phyloP scores from a whole-genome alignment of 768 basidiomycete species.

The Tephrocybe sp. region DNA sequence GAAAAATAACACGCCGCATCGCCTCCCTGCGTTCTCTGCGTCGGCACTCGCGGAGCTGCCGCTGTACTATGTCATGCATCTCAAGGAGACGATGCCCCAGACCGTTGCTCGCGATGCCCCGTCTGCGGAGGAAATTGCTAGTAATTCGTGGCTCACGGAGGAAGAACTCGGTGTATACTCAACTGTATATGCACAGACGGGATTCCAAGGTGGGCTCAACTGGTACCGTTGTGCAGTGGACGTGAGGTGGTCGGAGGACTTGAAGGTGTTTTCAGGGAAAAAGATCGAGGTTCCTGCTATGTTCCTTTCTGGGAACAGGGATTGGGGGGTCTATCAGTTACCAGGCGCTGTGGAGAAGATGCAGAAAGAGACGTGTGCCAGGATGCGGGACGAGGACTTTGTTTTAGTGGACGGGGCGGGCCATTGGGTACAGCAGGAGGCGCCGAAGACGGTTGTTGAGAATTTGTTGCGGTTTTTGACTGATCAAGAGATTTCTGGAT shows the following conservation, averaged over 20 bases:
- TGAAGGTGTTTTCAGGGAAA: conserved; percentile 45
- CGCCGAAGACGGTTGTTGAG: conserved; percentile 40
- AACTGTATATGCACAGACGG: conserved; percentile 47
- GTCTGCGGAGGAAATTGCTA: conserved; percentile 24
- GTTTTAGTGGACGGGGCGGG: conserved; percentile 57
- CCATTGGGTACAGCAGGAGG: conserved; percentile 67
- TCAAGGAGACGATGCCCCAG: conserved; percentile 52
- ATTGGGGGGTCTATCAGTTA: conserved; percentile 62
- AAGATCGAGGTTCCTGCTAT: conserved; percentile 52
- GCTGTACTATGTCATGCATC: conserved; percentile 62
- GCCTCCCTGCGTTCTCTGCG: conserved; percentile 33
- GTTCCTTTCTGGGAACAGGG: conserved; percentile 54
- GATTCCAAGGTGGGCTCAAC: conserved; percentile 67
- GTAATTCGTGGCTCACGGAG: conserved; percentile 47
- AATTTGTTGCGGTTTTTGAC: conserved; percentile 41
- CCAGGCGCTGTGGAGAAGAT: conserved; percentile 50
- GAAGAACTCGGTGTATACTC: conserved; percentile 51
- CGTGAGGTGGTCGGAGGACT: conserved; percentile 34
- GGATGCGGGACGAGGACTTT: conserved; percentile 44
- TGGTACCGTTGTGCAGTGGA: conserved; percentile 48
- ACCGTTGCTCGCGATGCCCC: conserved; percentile 37
- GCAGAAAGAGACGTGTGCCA: conserved; percentile 31
- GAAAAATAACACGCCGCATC: conserved; percentile 39
- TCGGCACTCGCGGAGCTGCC: conserved; percentile 44
- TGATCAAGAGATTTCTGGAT: conserved; percentile 4